Base-by-base conservation (phyloP, 2,329 filamentous ascomycete species). In the Epichloe sylvatica region DNA sequence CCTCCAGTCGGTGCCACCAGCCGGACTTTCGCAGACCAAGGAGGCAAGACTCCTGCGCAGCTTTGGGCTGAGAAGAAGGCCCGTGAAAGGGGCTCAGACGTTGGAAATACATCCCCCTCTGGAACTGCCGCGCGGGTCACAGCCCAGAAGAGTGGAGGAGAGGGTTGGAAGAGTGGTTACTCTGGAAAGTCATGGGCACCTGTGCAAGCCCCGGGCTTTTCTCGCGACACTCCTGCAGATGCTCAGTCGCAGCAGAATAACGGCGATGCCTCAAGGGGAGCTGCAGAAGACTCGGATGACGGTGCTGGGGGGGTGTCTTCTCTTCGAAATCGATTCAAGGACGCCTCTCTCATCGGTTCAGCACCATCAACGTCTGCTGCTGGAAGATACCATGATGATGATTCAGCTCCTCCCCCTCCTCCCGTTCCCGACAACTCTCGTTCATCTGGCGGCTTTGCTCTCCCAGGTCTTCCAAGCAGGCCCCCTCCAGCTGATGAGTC, bases 31-130 rank as follows among this genome's bases (percentile, higher is more conserved):
- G 92, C 92, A 15, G 90, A 96, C 57, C 75, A 94, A 65, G 90
- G 86, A 54, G 92, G 92, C 54, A 98, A 97, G 73, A 97, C 92
- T 5, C 92, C 92, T 6, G 90, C 92, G 33, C 92, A 98, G 66
- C 70, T 95, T 36, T 98, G 92, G 92, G 91, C 91, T 0, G 92
- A 98, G 72, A 94, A 90, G 72, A 97, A 97, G 72, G 91, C 86
- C 37, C 83, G 81, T 53, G 81, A 92, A 64, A 76, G 83, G 47
- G 82, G 77, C 43, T 71, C 70, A 39, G 56, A 57, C 51, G 56
- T 57, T 51, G 49, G 70, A 64, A 65, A 73, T 46, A 64, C 71
- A 19, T 62, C 76, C 41, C 61, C 68, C 47, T 62, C 71, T 23
- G 55, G 67, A 6, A 59, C 67, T 3, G 60, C 76, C n/a, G 68